Evolutionary conservation across 768 basidiomycete genomes (phyloP), one percentile per base, ranked within the genome.

Genomic region (Russula abietina): DNA sequence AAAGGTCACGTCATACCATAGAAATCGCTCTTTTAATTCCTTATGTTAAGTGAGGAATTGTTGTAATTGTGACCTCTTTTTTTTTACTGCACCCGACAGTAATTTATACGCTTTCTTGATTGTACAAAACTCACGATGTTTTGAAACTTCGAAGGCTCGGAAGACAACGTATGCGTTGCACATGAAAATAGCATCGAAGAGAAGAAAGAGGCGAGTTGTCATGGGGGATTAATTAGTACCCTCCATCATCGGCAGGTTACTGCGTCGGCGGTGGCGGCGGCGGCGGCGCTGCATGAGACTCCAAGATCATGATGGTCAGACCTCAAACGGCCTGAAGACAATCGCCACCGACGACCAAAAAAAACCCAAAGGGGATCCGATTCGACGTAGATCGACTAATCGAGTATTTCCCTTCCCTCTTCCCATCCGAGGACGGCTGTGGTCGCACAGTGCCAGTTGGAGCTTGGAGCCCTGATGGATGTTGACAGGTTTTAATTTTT

Each of bases 1-100:
- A 46, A 66, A 54, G 45, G 48, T 64, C 30, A 49, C 48, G 22
- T 43, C 48, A 60, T 66, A 66, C 55, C 58, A 51, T 59, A 59
- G 39, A 57, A 52, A 55, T 22, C 26, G 43, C 22, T 0, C 8
- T 36, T 49, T 32, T 66, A 66, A 60, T 66, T 24, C 41, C 48
- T 4, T 64, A 60, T 57, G 57, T 51, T 64, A 64, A 36, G 57
- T 51, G 30, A 28, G 52, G 45, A 63, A 55, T 43, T 54, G 58
- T 45, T 60, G 61, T 62, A 64, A 64, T 64, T 41, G 36, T 49
- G 62, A 48, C 38, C 57, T 45, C 56, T 26, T 11, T 48, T 55
- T 39, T 41, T 33, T 36, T 36, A 36, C 45, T 33, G 16, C 22
- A 28, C 45, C 11, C 41, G 33, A 49, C 19, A 59, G 28, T 59